A percentile compares a stretch with the other conserved stretches of the same genome.
Conservation (phyloP, 1,284 basidiomycete species). For the Malassezia restricta region DNA sequence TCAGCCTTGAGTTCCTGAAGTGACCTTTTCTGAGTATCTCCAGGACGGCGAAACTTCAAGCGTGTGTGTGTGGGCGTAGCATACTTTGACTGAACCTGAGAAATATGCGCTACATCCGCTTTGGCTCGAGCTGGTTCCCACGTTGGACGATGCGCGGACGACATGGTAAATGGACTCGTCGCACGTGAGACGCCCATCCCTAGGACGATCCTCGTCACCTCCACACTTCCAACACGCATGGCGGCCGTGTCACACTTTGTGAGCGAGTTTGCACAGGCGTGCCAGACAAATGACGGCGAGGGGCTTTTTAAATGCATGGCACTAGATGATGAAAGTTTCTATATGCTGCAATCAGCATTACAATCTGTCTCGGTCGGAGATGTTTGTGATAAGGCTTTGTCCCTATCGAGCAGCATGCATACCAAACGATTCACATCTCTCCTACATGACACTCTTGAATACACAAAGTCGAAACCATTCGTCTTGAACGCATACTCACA, state of each 20-base stretch:
- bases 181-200: neutral
- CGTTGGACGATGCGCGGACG: slow-evolving; percentile 40
- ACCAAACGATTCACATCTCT: slow-evolving; percentile 4
- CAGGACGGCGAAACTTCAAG: slow-evolving; percentile 39
- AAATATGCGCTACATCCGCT: slow-evolving; percentile 22
- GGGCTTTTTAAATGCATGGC: neutral
- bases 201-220: slow-evolving; percentile 2
- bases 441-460: neutral
- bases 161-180: slow-evolving; percentile 18
- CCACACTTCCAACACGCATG: neutral
- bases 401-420: neutral
- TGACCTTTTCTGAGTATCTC: slow-evolving; percentile 13
- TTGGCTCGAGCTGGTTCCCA: slow-evolving; percentile 35
- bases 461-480: neutral
- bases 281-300: neutral
- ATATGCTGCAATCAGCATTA: neutral
- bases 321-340: neutral
- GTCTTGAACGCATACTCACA: no score
- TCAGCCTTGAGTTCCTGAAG: slow-evolving; percentile 31
- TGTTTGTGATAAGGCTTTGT: neutral
- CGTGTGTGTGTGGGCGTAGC: slow-evolving; percentile 31
- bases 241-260: neutral
- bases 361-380: neutral
- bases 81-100: slow-evolving; percentile 15
- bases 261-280: neutral